Conservation (phyloP, 768 basidiomycete species). For the Guyanaporus albipodus region DNA sequence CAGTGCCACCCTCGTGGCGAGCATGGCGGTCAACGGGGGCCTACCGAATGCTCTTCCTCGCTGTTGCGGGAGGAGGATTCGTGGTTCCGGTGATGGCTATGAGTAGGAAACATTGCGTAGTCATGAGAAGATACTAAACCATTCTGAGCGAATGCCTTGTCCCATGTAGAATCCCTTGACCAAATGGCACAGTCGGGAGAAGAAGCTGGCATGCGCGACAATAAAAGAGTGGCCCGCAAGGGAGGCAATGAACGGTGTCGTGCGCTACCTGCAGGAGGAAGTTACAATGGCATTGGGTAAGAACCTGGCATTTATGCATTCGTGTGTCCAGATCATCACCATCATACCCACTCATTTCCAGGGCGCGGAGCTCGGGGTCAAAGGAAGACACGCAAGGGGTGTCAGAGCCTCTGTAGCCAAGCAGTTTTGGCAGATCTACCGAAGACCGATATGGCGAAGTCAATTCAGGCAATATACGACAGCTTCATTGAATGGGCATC, state of each 20-base stretch:
- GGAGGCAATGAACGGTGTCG: constrained; percentile 20
- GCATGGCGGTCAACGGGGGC: constrained; percentile 10
- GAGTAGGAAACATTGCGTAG: constrained; percentile 31
- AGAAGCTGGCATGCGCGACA: constrained; percentile 30
- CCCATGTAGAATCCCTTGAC: constrained; percentile 36
- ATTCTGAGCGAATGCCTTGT: constrained; percentile 35
- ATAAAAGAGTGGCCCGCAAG: constrained; percentile 18
- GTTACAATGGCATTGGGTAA: constrained; percentile 31
- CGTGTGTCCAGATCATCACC: constrained; percentile 34
- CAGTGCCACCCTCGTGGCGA: constrained; percentile 4
- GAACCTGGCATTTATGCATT: constrained; percentile 36
- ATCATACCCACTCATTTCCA: constrained; percentile 39
- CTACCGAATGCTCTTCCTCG: constrained; percentile 28
- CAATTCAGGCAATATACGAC: constrained; percentile 30
- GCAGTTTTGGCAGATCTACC: constrained; percentile 34
- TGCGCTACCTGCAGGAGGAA: constrained; percentile 24
- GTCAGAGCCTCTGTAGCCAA: constrained; percentile 33
- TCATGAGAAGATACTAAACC: constrained; percentile 36
- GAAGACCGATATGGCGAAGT: constrained; percentile 32
- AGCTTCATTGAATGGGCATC: constrained; percentile 28
- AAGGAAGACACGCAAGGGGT: constrained; percentile 36
- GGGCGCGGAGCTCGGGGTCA: constrained; percentile 39
- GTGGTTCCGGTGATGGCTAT: constrained; percentile 27
- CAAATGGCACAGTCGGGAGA: constrained; percentile 23
- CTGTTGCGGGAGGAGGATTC: constrained; percentile 21